A percentile compares a stretch with the other conserved stretches of the same genome.
These are phyloP conservation scores for Saxispiralis lemnorum DNA, from an alignment of 495 filamentous ascomycete genomes.

Conservation along the genomic window DNA sequence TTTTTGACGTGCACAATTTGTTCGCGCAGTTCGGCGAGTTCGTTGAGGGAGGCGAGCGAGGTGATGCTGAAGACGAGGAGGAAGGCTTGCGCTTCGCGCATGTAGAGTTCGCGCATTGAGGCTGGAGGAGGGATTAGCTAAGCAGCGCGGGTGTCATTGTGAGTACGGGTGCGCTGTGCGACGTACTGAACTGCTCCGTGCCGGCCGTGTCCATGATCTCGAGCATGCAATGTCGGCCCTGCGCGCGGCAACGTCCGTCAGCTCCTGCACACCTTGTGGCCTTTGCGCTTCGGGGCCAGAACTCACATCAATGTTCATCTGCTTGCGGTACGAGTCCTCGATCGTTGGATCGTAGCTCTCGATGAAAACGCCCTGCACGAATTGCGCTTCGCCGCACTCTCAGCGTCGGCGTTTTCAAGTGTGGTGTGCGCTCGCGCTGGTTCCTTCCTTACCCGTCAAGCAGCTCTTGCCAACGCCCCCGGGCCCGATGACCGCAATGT, in stretches of 20 bases:
- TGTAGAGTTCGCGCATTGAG: slow-evolving; percentile 54
- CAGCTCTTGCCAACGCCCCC: slow-evolving; percentile 97
- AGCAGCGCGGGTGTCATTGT: no score
- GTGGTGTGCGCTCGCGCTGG: no score
- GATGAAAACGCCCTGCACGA: slow-evolving; percentile 98
- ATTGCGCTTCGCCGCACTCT: slow-evolving; percentile 53
- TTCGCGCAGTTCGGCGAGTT: slow-evolving; percentile 75
- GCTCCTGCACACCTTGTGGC: slow-evolving; percentile 1
- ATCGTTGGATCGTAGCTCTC: slow-evolving; percentile 98
- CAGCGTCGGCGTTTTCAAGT: slow-evolving; percentile 9
- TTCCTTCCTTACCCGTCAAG: slow-evolving; percentile 59
- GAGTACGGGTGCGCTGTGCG: no score
- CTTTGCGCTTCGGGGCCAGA: not conserved
- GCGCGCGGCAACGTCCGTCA: not conserved
- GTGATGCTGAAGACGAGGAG: slow-evolving; percentile 96
- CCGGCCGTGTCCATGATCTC: slow-evolving; percentile 97
- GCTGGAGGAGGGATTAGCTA: slow-evolving; percentile 3
- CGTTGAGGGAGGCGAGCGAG: slow-evolving; percentile 64
- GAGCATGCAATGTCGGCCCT: slow-evolving; percentile 90
- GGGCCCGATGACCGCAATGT: slow-evolving; percentile 80
- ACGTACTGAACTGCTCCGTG: slow-evolving; percentile 91
- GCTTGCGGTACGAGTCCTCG: slow-evolving; percentile 92
- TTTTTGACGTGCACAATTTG: slow-evolving; percentile 89
- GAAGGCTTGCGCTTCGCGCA: slow-evolving; percentile 90
- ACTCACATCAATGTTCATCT: slow-evolving; percentile 83